These are phyloP conservation scores for Tylopilus vinaceipallidus DNA, from an alignment of 768 basidiomycete genomes.

Conservation along the genomic window DNA sequence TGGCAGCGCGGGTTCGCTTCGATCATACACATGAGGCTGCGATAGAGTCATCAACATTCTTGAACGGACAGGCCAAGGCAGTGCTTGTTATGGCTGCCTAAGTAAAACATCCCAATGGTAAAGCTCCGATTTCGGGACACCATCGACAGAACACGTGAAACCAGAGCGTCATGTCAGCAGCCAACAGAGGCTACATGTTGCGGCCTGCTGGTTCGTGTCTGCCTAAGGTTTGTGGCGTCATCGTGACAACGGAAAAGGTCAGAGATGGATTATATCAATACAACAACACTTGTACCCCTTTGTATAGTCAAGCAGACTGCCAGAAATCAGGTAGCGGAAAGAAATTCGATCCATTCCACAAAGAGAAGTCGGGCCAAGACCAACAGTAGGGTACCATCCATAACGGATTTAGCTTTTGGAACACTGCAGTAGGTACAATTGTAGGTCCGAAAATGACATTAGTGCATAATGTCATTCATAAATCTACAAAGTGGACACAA, in stretches of 20 bases:
- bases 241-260: too few species aligned
- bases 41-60: conserved; percentile 7
- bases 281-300: too few species aligned
- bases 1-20: conserved; percentile 5
- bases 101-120: neutral
- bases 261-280: too few species aligned
- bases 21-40: conserved; percentile 15
- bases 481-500: neutral
- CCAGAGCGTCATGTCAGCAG: neutral
- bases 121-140: conserved; percentile 1
- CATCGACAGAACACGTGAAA: neutral
- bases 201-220: too few species aligned
- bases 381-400: too few species aligned
- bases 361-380: too few species aligned
- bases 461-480: neutral
- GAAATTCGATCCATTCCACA: too few species aligned
- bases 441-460: conserved; percentile 3
- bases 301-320: too few species aligned
- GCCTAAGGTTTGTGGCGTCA: neutral
- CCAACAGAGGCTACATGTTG: neutral
- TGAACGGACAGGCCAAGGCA: conserved; percentile 1
- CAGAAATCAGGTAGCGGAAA: too few species aligned
- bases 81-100: conserved; percentile 4
- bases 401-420: too few species aligned
- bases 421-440: too few species aligned